phyloP scores from a whole-genome alignment of 2,329 filamentous ascomycete species.

The Penicillium sp. region DNA sequence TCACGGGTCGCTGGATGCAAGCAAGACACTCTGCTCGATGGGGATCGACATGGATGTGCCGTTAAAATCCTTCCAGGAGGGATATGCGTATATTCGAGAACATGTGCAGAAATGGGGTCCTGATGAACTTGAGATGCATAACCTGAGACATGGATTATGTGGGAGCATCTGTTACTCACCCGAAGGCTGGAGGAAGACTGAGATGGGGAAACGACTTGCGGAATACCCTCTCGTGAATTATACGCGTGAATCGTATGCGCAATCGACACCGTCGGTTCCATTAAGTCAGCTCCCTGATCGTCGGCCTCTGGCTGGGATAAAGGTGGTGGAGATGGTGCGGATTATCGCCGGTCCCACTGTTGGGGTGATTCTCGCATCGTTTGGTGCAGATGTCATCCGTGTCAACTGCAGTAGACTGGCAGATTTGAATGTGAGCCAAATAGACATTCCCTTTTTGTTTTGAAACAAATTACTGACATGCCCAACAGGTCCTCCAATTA shows the following conservation, averaged over 20 bases:
- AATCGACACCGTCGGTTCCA: conserved; percentile 33
- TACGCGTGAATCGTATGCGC: conserved; percentile 33
- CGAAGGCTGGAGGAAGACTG: conserved; percentile 43
- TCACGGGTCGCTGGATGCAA: conserved; percentile 50
- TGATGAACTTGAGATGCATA: conserved; percentile 45
- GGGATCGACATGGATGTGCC: conserved; percentile 41
- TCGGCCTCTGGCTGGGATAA: conserved; percentile 44
- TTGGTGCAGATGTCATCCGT: conserved; percentile 49
- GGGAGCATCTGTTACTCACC: conserved; percentile 48
- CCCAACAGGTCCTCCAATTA: conserved; percentile 20
- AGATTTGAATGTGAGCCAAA: conserved; percentile 29
- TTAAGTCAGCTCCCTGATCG: conserved; percentile 8
- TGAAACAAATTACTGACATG: not conserved
- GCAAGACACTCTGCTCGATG: conserved; percentile 45
- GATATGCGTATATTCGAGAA: conserved; percentile 27
- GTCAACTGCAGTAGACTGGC: conserved; percentile 43
- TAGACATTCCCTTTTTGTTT: not conserved
- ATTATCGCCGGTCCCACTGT: conserved; percentile 43
- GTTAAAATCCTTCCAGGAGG: conserved; percentile 5
- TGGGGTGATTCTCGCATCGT: conserved; percentile 42
- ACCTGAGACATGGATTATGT: conserved; percentile 42
- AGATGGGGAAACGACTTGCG: conserved; percentile 45
- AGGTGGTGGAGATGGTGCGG: conserved; percentile 47
- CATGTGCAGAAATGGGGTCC: conserved; percentile 35
- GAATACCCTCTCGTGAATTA: conserved; percentile 46